phyloP scores from a whole-genome alignment of 2,329 filamentous ascomycete species.

The Mycosphaerella arachidis region DNA sequence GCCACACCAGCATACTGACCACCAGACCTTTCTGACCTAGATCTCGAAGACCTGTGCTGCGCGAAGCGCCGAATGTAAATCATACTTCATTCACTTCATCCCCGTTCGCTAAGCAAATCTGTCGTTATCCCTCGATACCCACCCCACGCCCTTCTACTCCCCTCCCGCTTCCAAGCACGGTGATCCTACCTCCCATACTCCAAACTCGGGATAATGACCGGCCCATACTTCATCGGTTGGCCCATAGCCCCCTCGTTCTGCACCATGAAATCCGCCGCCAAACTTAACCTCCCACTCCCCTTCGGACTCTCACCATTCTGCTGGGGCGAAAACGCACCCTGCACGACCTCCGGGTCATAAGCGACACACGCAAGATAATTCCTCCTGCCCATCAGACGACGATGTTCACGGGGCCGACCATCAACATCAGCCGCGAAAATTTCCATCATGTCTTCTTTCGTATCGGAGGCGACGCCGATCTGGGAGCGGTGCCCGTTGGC shows the following conservation, averaged over 20 bases:
- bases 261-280: conserved; percentile 95
- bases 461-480: conserved; percentile 64
- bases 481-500: conserved; percentile 71
- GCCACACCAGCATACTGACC: too few species aligned
- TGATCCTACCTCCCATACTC: conserved; percentile 44
- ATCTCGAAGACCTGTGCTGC: too few species aligned
- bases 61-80: background rate
- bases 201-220: conserved; percentile 80
- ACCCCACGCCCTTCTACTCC: background rate
- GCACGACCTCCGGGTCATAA: conserved; percentile 79
- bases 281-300: conserved; percentile 58
- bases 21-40: too few species aligned
- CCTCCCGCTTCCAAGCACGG: background rate
- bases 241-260: conserved; percentile 82
- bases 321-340: conserved; percentile 29
- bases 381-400: conserved; percentile 85
- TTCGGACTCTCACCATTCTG: conserved; percentile 20
- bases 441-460: conserved; percentile 99
- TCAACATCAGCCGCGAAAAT: conserved; percentile 94
- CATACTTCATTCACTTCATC: background rate
- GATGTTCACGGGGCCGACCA: conserved; percentile 75
- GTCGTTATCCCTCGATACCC: background rate
- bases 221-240: conserved; percentile 88
- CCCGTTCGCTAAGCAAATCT: background rate
- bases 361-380: conserved; percentile 94